These are phyloP conservation scores for Pleurotus tuoliensis DNA, from an alignment of 768 basidiomycete genomes.

Conservation along the genomic window DNA sequence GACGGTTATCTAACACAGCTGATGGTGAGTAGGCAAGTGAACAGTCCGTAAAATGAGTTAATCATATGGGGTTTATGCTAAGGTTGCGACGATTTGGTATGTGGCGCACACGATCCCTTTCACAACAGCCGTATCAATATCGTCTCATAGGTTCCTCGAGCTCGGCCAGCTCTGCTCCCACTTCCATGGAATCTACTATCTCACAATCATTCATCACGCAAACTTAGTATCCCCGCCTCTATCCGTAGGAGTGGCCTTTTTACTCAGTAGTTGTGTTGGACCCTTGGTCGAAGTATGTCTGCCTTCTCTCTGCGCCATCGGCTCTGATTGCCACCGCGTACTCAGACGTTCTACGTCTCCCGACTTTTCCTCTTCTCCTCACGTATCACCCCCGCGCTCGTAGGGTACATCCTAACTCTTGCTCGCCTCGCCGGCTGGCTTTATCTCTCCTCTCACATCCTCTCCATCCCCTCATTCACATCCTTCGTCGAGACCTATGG, in stretches of 20 bases:
- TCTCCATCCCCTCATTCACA: not conserved
- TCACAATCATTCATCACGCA: not conserved
- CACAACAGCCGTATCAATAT: not conserved
- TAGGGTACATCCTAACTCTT: not conserved
- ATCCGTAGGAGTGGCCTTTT: not conserved
- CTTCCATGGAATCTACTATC: constrained; percentile 5
- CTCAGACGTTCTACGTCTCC: constrained; percentile 3
- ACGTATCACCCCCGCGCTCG: not conserved
- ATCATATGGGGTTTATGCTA: no score
- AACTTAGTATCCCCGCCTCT: not conserved
- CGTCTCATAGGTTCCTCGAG: not conserved
- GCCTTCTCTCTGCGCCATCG: not conserved
- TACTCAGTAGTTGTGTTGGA: not conserved
- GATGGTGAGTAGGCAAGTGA: not conserved
- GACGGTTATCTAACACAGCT: not conserved
- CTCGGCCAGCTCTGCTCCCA: not conserved
- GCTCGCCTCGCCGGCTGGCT: constrained; percentile 1
- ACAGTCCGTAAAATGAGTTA: not conserved
- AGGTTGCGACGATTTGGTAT: constrained; percentile 3
- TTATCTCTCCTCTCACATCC: not conserved
- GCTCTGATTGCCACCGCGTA: not conserved
- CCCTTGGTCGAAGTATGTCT: not conserved
- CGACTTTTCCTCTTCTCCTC: not conserved
- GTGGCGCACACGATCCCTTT: not conserved
- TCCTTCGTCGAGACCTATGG: not conserved